A percentile compares a stretch with the other conserved stretches of the same genome.
These are phyloP conservation scores for Rhodotorula kratochvilovae DNA, from an alignment of 768 basidiomycete species.

Conservation along the genomic window DNA sequence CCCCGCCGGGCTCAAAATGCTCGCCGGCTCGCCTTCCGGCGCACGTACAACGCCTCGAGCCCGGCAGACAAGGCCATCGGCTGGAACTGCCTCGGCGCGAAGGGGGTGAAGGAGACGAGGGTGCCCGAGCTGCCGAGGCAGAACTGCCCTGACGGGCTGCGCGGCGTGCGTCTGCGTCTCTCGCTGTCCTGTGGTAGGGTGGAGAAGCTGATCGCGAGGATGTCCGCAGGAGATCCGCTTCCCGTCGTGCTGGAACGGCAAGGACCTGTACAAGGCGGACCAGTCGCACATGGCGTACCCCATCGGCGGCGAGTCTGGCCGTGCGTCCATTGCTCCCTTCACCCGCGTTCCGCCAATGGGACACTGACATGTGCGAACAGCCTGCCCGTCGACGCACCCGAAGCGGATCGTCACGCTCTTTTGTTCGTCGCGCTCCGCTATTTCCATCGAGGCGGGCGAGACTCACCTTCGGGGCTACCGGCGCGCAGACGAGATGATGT, in stretches of 20 bases:
- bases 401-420: slow-evolving; percentile 28
- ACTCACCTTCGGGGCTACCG: not conserved
- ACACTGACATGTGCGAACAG: not conserved
- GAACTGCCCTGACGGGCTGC: slow-evolving; percentile 48
- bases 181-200: no score
- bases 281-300: slow-evolving; percentile 49
- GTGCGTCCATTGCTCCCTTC: not conserved
- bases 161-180: slow-evolving; percentile 45
- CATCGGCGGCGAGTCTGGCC: slow-evolving; percentile 1
- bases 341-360: no score
- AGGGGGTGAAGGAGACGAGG: not conserved
- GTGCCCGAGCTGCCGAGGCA: slow-evolving; percentile 2
- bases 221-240: slow-evolving; percentile 15
- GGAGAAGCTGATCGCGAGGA: no score
- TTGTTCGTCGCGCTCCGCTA: not conserved
- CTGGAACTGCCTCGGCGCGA: slow-evolving; percentile 26
- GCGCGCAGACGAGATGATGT: slow-evolving; percentile 49
- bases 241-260: slow-evolving; percentile 48
- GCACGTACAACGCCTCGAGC: slow-evolving; percentile 44
- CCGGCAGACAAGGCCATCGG: slow-evolving; percentile 46
- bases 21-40: slow-evolving; percentile 47
- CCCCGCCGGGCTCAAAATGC: slow-evolving; percentile 49
- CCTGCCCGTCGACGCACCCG: slow-evolving; percentile 27
- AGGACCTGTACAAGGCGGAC: slow-evolving; percentile 47
- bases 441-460: no score